Base-by-base conservation (phyloP, 108 stramenopile species). In the Cyclotella distinguenda region DNA sequence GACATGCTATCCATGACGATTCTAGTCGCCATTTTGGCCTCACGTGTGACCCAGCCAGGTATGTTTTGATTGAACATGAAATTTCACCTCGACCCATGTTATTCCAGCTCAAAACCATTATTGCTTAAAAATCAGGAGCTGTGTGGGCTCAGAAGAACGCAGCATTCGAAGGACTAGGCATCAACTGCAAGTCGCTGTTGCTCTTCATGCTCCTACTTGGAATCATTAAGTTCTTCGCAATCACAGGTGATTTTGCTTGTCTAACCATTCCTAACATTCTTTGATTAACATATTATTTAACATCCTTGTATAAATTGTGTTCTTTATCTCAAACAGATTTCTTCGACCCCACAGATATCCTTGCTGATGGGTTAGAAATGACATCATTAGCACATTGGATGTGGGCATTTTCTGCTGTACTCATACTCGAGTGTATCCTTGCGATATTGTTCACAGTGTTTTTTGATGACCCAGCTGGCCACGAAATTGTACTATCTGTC, bases 141-240 rank as follows among this genome's bases (percentile, higher is more conserved):
- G 74, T 56, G 50, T 75, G 65, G 74, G 65, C 74, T 22, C 47
- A 75, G 23, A 62, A 46, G 45, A 75, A 55, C 2, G 31, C 65
- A 28, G 7, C 72, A 30, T 39, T 34, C 18, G 70, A 77, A 15
- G 69, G 64, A 33, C 43, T 77, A 46, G 75, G 75, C 34, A 48
- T 71, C 7, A 71, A 71, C 28, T 77, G 76, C 76, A 77, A 77
- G 65, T 50, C 76, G 6, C 42, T 77, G 21, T 33, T 77, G 52
- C 48, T 77, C 28, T 48, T 77, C 13, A 59, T 77, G 15, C 26
- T 59, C 10, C 54, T 34, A 3, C 16, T 32, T 27, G 43, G 64
- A 11, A 15, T 55, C 9, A 34, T 51, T 30, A 77, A 77, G 57
- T 66, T 77, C 40, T 52, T 77, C 16, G 76, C 76, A 25, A 50